Conservation (phyloP, 2,329 filamentous ascomycete species). For the Colletotrichum coccodes region DNA sequence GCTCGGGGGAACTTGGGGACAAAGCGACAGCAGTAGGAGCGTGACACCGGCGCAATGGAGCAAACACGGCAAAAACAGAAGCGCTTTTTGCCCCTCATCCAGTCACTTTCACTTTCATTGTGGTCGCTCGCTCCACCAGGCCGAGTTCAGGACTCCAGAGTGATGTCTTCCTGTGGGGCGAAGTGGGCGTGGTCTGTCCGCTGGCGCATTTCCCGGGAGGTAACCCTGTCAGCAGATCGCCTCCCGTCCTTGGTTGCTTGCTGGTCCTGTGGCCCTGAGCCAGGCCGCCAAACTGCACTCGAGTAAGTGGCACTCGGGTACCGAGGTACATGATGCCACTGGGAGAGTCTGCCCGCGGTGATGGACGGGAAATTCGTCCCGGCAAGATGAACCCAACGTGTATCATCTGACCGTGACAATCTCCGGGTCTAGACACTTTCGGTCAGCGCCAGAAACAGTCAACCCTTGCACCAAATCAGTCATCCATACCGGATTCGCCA, state of each 20-base stretch:
- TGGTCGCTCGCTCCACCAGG: slow-evolving; percentile 12
- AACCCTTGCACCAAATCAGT: neutral
- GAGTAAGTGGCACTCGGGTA: neutral
- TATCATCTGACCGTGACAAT: slow-evolving; percentile 25
- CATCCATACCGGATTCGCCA: neutral
- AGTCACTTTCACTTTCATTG: neutral
- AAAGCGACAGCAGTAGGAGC: slow-evolving; percentile 5
- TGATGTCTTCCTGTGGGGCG: slow-evolving; percentile 30
- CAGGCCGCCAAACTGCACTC: slow-evolving; percentile 7
- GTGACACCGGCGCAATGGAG: neutral
- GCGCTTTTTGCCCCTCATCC: slow-evolving; percentile 7
- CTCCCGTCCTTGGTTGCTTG: neutral
- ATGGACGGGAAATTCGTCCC: neutral
- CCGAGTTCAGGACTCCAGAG: slow-evolving; percentile 25
- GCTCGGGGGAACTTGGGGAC: neutral
- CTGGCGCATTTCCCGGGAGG: slow-evolving; percentile 2
- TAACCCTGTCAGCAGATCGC: slow-evolving; percentile 23
- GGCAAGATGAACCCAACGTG: neutral
- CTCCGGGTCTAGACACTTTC: slow-evolving; percentile 1
- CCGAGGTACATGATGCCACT: slow-evolving; percentile 6
- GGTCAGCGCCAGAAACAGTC: neutral
- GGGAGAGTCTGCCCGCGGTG: neutral
- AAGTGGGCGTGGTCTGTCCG: slow-evolving; percentile 17
- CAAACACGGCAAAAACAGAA: neutral
- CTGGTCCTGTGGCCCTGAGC: neutral